These are phyloP conservation scores for Echinochloa phyllopogon DNA, from an alignment of 176 grass and related monocot genomes.

Conservation along the genomic window DNA sequence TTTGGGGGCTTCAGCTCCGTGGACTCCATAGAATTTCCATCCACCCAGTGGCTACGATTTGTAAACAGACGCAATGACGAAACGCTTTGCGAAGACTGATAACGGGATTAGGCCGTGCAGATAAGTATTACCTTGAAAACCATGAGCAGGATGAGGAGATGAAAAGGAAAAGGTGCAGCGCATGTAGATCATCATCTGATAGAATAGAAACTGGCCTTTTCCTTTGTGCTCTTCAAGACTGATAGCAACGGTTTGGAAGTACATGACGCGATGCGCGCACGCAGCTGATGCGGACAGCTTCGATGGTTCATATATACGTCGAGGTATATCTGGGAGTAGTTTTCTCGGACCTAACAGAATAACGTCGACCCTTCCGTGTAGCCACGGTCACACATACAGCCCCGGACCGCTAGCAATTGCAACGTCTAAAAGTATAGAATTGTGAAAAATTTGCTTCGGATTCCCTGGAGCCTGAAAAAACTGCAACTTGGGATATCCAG, in stretches of 20 bases:
- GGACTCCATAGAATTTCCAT: not conserved
- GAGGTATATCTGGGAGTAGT: no score
- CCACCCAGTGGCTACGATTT: not conserved
- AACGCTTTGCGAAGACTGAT: not conserved
- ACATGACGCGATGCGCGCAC: not conserved
- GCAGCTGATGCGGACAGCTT: not conserved
- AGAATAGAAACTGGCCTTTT: not conserved
- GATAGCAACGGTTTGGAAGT: not conserved
- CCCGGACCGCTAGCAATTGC: no score
- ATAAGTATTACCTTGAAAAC: no score
- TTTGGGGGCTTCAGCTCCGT: constrained; percentile 1
- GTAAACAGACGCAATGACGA: not conserved
- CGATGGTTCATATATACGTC: no score
- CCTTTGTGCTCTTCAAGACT: not conserved
- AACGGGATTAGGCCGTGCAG: not conserved
- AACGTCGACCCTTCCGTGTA: not conserved
- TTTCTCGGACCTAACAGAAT: no score
- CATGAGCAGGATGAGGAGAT: not conserved
- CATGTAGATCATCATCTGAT: not conserved
- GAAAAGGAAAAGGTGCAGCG: not conserved
- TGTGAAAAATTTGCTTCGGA: not conserved
- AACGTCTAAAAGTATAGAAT: no score
- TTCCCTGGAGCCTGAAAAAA: not conserved
- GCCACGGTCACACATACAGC: not conserved
- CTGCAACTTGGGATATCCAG: not conserved